Evolutionary conservation across 106 monocot species (phyloP), one percentile per base, ranked within the genome.

Genomic region (Platanthera zijinensis): DNA sequence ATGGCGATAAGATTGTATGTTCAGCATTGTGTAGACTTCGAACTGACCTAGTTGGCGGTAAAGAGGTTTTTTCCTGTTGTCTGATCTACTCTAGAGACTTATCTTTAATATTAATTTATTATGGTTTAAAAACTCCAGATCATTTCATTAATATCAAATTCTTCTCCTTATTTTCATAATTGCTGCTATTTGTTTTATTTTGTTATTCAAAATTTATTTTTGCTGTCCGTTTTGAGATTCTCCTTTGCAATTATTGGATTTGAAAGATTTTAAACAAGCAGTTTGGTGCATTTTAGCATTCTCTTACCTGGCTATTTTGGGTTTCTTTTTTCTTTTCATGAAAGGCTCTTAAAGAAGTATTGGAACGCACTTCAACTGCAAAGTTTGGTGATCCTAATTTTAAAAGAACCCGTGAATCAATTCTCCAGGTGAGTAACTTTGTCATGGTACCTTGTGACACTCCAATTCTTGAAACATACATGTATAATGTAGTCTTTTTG

Each of bases 401-500:
- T 74, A 78, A 77, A 78, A 85, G 77, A 71, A 87, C 79, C 17
- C 87, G 91, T 66, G 94, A 94, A 77, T 83, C 93, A 56, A 89
- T 97, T 88, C 87, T 97, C 76, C 83, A 97, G 97, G 97, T 96
- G 18, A 52, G 73, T 69, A 76, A 13, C 52, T 47, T 72, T 71
- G 8, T 45, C 52, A 76, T 39, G 46, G 48, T 7, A 63, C 22
- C 10, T 10, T 66, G 66, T 32, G 62, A 62, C 62, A 7, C 32
- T 19, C 12, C 28, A 32, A 30, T 66, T 66, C 5, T 32, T 66
- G 66, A 30, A 61, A 5, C n/a, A 8, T 18, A 8, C 7, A 61
- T 61, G 8, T 19, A 21, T 61, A 61, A 61, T 18, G 59, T 21
- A 61, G n/a, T 6, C 59, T 61, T 21, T 61, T 7, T 61, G 59